These are phyloP conservation scores for Fusarium hainanense DNA, from an alignment of 2,329 filamentous ascomycete genomes.

Conservation along the genomic window DNA sequence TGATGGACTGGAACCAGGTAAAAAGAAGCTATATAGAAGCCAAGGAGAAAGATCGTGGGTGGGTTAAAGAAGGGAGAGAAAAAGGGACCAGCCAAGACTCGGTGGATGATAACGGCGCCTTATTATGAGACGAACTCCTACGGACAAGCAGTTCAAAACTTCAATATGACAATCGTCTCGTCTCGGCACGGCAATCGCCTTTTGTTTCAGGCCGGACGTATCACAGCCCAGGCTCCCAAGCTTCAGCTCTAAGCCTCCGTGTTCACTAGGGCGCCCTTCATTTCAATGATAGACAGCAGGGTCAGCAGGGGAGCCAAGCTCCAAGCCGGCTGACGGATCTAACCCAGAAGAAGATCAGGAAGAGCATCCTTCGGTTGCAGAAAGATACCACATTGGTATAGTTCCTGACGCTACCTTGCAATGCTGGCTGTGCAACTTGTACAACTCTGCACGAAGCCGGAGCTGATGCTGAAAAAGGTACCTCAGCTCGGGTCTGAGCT, in stretches of 20 bases:
- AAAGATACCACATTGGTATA: conserved; percentile 6
- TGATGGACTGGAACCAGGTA: background rate
- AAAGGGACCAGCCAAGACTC: background rate
- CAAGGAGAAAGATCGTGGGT: background rate
- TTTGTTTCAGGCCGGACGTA: conserved; percentile 20
- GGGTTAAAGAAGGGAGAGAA: background rate
- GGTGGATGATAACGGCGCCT: conserved; percentile 12
- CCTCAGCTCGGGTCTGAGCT: conserved; percentile 21
- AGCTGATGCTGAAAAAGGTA: background rate
- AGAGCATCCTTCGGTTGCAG: conserved; percentile 4
- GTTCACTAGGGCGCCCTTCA: conserved; percentile 36
- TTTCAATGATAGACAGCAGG: conserved; percentile 39
- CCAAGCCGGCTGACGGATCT: conserved; percentile 28
- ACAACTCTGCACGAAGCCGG: conserved; percentile 16
- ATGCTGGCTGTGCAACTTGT: conserved; percentile 38
- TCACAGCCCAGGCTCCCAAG: conserved; percentile 7
- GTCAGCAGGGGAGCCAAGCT: conserved; percentile 34
- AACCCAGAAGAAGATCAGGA: conserved; percentile 1
- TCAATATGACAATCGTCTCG: conserved; percentile 4
- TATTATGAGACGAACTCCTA: conserved; percentile 21
- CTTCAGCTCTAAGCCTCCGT: conserved; percentile 27
- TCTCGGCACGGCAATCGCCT: conserved; percentile 22
- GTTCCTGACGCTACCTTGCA: conserved; percentile 4
- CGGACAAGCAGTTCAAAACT: conserved; percentile 12
- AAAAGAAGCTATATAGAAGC: background rate